These are phyloP conservation scores for Colletotrichum echinochloae DNA, from an alignment of 2,329 filamentous ascomycete species.

Conservation along the genomic window DNA sequence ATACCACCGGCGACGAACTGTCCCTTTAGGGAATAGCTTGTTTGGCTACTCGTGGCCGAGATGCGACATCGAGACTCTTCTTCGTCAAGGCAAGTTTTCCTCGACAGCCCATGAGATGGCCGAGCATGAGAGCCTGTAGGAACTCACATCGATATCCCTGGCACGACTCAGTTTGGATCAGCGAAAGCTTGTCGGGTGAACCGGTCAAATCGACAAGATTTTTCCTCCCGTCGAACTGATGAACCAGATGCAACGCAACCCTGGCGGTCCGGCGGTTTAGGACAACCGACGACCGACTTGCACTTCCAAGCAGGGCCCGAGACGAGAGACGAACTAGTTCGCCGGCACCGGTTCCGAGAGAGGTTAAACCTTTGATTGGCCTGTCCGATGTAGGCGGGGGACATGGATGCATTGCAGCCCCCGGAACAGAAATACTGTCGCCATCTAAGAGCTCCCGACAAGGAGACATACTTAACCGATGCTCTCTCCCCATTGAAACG, in stretches of 20 bases:
- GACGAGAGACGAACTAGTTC: background rate
- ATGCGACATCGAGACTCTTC: slow-evolving; percentile 24
- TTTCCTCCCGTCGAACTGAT: background rate
- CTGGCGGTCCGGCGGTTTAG: background rate
- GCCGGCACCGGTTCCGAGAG: background rate
- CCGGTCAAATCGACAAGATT: background rate
- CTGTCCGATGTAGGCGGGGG: background rate
- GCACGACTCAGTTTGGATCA: background rate
- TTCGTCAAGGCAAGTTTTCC: background rate
- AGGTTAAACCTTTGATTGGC: background rate
- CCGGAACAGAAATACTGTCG: background rate
- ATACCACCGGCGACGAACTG: background rate
- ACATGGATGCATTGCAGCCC: background rate
- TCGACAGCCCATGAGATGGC: background rate
- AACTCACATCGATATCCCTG: background rate
- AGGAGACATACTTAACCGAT: background rate
- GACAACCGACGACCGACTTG: background rate
- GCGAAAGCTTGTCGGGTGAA: background rate
- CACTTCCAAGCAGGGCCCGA: background rate
- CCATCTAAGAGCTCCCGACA: too few species aligned
- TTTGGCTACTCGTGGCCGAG: background rate
- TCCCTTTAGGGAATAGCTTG: background rate
- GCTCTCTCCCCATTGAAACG: background rate
- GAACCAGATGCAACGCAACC: background rate
- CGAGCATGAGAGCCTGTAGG: background rate